These are phyloP conservation scores for Penicillium crystallinum DNA, from an alignment of 495 filamentous ascomycete species.

Conservation along the genomic window DNA sequence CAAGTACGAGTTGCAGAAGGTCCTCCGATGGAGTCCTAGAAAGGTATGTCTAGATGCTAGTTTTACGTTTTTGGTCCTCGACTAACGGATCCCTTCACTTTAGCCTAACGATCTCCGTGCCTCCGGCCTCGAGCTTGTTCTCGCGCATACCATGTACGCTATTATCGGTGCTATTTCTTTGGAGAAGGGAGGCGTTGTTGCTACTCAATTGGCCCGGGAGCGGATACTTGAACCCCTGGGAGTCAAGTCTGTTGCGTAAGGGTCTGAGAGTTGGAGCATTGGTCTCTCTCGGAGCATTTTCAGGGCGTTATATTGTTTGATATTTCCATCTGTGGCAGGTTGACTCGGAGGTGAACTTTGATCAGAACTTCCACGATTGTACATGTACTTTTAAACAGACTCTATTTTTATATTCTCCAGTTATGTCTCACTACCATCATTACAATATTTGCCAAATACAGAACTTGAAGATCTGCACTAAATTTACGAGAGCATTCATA, in stretches of 20 bases:
- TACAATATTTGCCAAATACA: conserved; percentile 9
- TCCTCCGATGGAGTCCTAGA: conserved; percentile 83
- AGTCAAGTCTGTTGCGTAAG: conserved; percentile 30
- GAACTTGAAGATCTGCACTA: no score
- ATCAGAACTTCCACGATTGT: conserved; percentile 17
- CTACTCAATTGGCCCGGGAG: conserved; percentile 68
- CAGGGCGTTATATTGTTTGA: conserved; percentile 34
- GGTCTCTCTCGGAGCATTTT: conserved; percentile 37
- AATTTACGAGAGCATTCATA: no score
- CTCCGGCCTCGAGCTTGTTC: conserved; percentile 68
- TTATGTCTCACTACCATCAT: not conserved
- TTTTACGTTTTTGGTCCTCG: not conserved
- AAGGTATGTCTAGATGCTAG: conserved; percentile 44
- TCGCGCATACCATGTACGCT: conserved; percentile 73
- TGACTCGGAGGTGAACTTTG: conserved; percentile 1
- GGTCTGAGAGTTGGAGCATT: conserved; percentile 11
- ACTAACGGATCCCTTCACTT: conserved; percentile 3
- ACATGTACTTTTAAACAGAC: conserved; percentile 27
- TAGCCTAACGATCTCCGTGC: conserved; percentile 65
- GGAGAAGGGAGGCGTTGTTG: conserved; percentile 75
- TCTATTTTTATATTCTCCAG: conserved; percentile 9
- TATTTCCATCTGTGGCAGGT: conserved; percentile 16
- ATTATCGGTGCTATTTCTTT: conserved; percentile 83
- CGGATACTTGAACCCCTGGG: conserved; percentile 61
- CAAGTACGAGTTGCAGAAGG: conserved; percentile 62